Evolutionary conservation across 768 basidiomycete species (phyloP).

Genomic region (Psilocybe sp.): DNA sequence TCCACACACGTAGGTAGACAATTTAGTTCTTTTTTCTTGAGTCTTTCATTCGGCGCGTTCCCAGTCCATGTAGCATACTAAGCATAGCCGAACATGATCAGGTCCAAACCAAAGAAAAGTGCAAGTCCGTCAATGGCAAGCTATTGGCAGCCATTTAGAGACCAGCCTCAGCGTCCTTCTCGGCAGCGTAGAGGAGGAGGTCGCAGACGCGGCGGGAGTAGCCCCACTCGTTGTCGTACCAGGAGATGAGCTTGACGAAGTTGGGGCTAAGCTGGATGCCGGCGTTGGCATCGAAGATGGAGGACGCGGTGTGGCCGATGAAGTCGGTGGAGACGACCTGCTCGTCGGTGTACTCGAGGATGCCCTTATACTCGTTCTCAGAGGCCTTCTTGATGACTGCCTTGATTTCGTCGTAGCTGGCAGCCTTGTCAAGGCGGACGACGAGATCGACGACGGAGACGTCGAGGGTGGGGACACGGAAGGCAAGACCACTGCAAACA

Average conservation of each 20-base stretch:
- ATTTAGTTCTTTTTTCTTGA: too few species aligned
- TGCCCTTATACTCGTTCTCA: constrained; percentile 63
- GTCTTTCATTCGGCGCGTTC: too few species aligned
- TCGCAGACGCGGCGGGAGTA: constrained; percentile 94
- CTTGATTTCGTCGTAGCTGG: constrained; percentile 92
- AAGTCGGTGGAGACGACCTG: constrained; percentile 93
- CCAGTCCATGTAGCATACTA: too few species aligned
- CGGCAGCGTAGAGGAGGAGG: constrained; percentile 77
- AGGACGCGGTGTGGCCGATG: constrained; percentile 72
- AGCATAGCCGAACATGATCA: neutral
- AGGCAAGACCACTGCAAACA: constrained; percentile 72
- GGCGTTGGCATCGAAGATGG: constrained; percentile 91
- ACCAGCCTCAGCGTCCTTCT: constrained; percentile 53
- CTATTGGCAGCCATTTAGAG: constrained; percentile 17
- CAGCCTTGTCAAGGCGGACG: constrained; percentile 82
- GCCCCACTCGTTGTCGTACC: constrained; percentile 96
- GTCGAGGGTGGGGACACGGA: constrained; percentile 96
- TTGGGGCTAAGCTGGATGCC: constrained; percentile 90
- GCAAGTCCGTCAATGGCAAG: neutral
- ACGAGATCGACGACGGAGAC: constrained; percentile 99
- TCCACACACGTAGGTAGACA: neutral
- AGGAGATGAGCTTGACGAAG: constrained; percentile 95
- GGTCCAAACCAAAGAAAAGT: neutral
- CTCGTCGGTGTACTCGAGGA: constrained; percentile 92
- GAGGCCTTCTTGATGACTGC: constrained; percentile 75